phyloP scores from a whole-genome alignment of 306 rosid species.

The Rosa chinensis region DNA sequence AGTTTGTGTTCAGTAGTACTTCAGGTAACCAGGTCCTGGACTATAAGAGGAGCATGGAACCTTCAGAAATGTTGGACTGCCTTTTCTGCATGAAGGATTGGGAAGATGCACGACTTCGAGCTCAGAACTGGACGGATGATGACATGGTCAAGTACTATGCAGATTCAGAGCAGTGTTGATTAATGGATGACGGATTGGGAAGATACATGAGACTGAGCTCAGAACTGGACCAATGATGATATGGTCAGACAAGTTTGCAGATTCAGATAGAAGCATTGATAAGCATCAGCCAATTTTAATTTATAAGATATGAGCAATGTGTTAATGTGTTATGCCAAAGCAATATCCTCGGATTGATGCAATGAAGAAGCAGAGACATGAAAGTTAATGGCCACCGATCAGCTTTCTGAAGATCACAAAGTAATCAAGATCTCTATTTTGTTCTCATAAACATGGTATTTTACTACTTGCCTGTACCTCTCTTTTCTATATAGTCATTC shows the following conservation, averaged over 20 bases:
- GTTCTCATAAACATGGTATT: neutral
- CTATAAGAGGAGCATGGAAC: neutral
- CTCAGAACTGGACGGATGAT: neutral
- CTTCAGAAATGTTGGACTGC: neutral
- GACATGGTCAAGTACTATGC: neutral
- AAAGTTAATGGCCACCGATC: neutral
- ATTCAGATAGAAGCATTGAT: no score
- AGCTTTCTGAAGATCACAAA: neutral
- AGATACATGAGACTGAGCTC: neutral
- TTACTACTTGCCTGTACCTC: neutral
- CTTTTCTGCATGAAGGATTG: slow-evolving; percentile 9
- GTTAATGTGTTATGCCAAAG: no score
- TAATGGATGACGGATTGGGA: neutral
- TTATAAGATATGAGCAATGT: no score
- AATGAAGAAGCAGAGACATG: no score
- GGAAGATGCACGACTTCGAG: neutral
- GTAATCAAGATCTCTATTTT: neutral
- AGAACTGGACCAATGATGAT: neutral
- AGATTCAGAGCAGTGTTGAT: neutral
- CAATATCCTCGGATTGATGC: no score
- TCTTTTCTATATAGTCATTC: neutral
- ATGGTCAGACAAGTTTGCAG: neutral
- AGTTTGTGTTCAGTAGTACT: slow-evolving; percentile 8
- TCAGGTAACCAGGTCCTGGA: slow-evolving; percentile 1
- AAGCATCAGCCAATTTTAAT: no score